Base-by-base conservation (phyloP, 2,329 filamentous ascomycete species). In the Ilyonectria mors-panacis region DNA sequence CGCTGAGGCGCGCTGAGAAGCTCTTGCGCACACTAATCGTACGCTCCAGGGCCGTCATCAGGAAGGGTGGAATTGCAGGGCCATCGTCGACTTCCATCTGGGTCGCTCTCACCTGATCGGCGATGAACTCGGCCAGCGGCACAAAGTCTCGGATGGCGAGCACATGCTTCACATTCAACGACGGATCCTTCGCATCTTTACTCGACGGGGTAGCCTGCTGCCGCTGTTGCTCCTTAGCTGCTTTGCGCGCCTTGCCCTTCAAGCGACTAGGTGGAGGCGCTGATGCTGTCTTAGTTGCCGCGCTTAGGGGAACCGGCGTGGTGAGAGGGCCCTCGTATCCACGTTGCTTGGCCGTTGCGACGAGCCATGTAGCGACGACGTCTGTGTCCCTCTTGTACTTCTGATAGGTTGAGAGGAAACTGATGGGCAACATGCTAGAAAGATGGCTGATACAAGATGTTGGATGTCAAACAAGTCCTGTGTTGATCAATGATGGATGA, bases 91-190 rank as follows among this genome's bases (percentile, higher is more conserved):
- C 13, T 39, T 39, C 37, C 37, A 13, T 15, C 37, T 26, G 21
- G 45, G 30, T 21, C 6, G 30, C 4, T 21, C n/a, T n/a, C 57
- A 9, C 9, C 15, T n/a, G 5, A 10, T 53, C 23, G 35, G 57
- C 35, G 9, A 60, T 44, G 47, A 53, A 60, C 35, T 60, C 21
- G 17, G 57, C 57, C 13, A 60, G n/a, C 33, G 57, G 57, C 35
- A 60, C 35, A 23, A 60, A 60, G 47, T 60, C 57, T 15, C 17
- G 19, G 35, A 60, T 53, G 35, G 57, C 57, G 4, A 60, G 57
- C 21, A 44, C 47, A 19, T 60, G 37, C 33, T 51, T 59, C 13
- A 35, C 17, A 17, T 59, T 59, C n/a, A n/a, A 23, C 48, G 28
- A 10, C 8, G 10, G 17, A 30, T 30, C 26, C 10, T 48, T 48